phyloP scores from a whole-genome alignment of 441 rosid species.

The Syzygium malaccense region DNA sequence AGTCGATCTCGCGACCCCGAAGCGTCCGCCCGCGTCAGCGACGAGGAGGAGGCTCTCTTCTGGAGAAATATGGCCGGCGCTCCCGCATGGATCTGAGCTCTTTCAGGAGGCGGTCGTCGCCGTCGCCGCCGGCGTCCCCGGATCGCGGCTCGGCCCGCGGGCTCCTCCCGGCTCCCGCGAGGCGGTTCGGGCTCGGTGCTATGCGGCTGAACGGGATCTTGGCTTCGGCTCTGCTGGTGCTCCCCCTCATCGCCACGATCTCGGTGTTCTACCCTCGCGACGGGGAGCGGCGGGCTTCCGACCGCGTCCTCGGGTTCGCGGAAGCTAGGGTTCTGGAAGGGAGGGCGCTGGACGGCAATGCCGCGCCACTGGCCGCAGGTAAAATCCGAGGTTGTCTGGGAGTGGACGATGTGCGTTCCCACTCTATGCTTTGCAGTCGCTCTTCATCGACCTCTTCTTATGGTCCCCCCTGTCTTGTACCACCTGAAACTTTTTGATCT shows the following conservation, averaged over 20 bases:
- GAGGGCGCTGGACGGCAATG: background rate
- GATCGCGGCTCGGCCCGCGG: conserved; percentile 10
- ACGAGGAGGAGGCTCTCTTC: too few relatives aligned
- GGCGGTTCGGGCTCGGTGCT: conserved; percentile 25
- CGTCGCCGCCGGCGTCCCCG: background rate
- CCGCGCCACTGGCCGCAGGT: background rate
- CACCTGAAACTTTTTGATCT: background rate
- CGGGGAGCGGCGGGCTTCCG: conserved; percentile 18
- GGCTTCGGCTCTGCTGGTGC: conserved; percentile 23
- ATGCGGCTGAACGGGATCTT: conserved; percentile 33
- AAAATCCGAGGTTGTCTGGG: background rate
- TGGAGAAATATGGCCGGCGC: background rate
- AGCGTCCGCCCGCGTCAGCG: background rate
- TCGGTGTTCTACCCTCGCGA: conserved; percentile 31
- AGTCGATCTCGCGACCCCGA: background rate
- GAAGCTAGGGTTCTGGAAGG: conserved; percentile 48
- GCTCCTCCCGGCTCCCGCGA: conserved; percentile 11
- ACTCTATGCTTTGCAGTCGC: background rate
- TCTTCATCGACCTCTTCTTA: background rate
- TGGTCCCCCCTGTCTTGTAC: background rate
- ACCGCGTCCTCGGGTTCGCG: conserved; percentile 43
- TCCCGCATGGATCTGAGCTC: conserved; percentile 46
- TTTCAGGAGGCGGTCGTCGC: conserved; percentile 37
- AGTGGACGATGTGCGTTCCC: background rate
- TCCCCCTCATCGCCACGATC: conserved; percentile 33